Conservation (phyloP, 2,329 filamentous ascomycete species). For the Fusarium tjaetaba region DNA sequence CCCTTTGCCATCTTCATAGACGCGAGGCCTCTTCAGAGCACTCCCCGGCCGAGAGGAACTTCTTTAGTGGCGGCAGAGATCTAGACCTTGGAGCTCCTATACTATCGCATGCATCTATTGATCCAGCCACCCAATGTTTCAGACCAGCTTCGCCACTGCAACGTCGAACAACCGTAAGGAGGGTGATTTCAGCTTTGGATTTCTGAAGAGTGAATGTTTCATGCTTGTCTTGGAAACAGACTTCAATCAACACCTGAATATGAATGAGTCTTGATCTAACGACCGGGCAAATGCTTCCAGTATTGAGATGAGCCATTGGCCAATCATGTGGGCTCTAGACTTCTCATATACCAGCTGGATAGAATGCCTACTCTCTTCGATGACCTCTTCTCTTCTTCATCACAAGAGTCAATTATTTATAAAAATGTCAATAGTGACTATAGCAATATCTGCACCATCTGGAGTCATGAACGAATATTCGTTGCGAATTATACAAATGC, state of each 20-base stretch:
- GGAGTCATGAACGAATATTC: neutral
- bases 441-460: neutral
- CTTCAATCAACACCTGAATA: neutral
- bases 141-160: neutral
- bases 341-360: neutral
- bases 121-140: neutral
- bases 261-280: neutral
- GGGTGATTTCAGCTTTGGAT: neutral
- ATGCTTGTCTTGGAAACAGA: neutral
- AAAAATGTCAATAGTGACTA: neutral
- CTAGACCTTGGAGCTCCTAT: neutral
- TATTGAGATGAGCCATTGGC: too few species aligned
- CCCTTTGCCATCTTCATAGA: neutral
- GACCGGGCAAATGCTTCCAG: neutral
- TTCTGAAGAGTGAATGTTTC: neutral
- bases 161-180: neutral
- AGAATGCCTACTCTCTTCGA: neutral
- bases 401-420: neutral
- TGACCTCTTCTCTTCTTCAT: neutral
- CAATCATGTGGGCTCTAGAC: neutral
- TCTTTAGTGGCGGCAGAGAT: neutral
- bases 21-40: conserved; percentile 10
- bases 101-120: neutral
- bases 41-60: neutral
- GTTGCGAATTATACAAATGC: neutral